Evolutionary conservation across 2,329 filamentous ascomycete species (phyloP).

Genomic region (Fusarium irregulare): DNA sequence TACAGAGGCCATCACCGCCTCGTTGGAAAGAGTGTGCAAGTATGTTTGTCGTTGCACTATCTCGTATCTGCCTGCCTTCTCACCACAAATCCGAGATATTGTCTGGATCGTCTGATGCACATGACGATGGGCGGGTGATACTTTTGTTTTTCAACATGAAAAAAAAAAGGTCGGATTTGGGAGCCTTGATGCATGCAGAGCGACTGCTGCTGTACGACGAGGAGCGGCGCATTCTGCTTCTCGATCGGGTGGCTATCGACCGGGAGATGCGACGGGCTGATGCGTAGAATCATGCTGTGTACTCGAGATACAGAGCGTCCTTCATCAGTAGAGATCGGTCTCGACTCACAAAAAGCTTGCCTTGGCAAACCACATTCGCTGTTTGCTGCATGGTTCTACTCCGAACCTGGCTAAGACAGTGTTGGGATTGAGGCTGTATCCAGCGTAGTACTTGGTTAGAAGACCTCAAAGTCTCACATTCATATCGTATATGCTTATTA

Average conservation of each 20-base stretch:
- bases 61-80: slow-evolving; percentile 25
- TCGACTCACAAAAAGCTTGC: slow-evolving; percentile 6
- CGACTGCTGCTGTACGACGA: slow-evolving; percentile 35
- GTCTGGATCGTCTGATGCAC: slow-evolving; percentile 26
- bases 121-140: slow-evolving; percentile 32
- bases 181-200: slow-evolving; percentile 9
- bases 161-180: background rate
- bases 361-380: slow-evolving; percentile 5
- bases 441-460: background rate
- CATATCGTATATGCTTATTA: slow-evolving; percentile 6
- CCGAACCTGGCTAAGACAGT: background rate
- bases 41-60: slow-evolving; percentile 17
- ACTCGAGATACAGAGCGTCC: background rate
- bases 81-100: slow-evolving; percentile 23
- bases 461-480: background rate
- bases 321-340: slow-evolving; percentile 1
- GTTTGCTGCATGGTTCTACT: slow-evolving; percentile 1
- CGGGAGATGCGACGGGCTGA: background rate
- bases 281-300: slow-evolving; percentile 20
- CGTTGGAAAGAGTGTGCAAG: slow-evolving; percentile 13
- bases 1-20: slow-evolving; percentile 7
- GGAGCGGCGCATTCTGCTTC: slow-evolving; percentile 4
- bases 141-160: background rate
- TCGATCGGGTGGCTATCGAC: slow-evolving; percentile 8
- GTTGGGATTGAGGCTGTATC: background rate